These are phyloP conservation scores for Plenodomus lindquistii DNA, from an alignment of 2,329 filamentous ascomycete genomes.

Conservation along the genomic window DNA sequence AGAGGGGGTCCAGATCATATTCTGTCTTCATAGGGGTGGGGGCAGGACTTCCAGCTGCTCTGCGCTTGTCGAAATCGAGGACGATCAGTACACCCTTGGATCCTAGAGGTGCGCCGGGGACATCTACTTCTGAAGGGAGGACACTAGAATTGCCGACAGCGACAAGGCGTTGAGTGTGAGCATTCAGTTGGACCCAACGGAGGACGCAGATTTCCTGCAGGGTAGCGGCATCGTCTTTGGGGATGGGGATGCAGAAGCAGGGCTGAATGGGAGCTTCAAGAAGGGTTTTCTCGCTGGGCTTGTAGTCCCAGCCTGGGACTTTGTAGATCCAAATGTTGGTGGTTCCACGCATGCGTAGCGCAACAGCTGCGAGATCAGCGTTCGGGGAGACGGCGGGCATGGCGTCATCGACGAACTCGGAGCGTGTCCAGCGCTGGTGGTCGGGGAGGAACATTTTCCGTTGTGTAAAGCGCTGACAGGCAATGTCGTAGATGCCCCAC, in stretches of 20 bases:
- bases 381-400: slow-evolving; percentile 47
- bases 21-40: slow-evolving; percentile 34
- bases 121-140: slow-evolving; percentile 25
- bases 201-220: slow-evolving; percentile 44
- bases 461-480: slow-evolving; percentile 43
- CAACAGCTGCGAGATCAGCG: slow-evolving; percentile 44
- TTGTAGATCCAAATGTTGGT: slow-evolving; percentile 48
- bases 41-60: slow-evolving; percentile 20
- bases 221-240: slow-evolving; percentile 33
- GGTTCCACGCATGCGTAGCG: slow-evolving; percentile 42
- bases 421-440: slow-evolving; percentile 43
- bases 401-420: slow-evolving; percentile 46
- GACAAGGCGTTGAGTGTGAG: slow-evolving; percentile 40
- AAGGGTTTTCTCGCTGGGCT: slow-evolving; percentile 28
- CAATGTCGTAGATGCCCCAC: slow-evolving; percentile 48
- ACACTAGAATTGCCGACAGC: slow-evolving; percentile 44
- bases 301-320: slow-evolving; percentile 42
- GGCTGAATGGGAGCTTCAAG: slow-evolving; percentile 41
- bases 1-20: slow-evolving; percentile 44
- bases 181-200: slow-evolving; percentile 40
- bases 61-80: slow-evolving; percentile 44
- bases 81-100: slow-evolving; percentile 45
- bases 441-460: slow-evolving; percentile 45
- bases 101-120: slow-evolving; percentile 30
- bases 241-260: slow-evolving; percentile 43